Evolutionary conservation across 257 asterid species (phyloP), one percentile per base, ranked within the genome.

Genomic region (Handroanthus guayacan): DNA sequence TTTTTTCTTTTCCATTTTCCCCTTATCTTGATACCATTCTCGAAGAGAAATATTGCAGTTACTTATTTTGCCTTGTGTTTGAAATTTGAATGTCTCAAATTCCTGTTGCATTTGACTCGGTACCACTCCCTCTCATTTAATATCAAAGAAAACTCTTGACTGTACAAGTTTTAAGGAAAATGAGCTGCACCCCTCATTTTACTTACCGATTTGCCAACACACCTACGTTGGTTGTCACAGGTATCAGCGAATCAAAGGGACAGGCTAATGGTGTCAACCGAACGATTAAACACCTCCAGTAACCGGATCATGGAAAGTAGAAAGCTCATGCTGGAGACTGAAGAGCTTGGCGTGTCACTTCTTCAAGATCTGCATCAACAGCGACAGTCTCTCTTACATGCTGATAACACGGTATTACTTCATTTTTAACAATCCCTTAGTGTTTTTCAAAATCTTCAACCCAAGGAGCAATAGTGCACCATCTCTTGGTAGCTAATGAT

Each of bases 301-400:
- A 88, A 87, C 81, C 82, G 91, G 86, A 89, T 93, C 75, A 85
- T 78, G 67, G 93, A 91, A 11, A 89, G 98, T 67, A 81, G 97
- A 78, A 90, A 81, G 83, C 87, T 89, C 75, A 91, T 93, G 93
- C 87, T 91, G 74, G 97, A 93, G 84, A 93, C 98, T 0, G 97
- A 93, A 85, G 98, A 93, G 79, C 97, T 93, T 38, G 96, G 96
- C 13, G 98, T 93, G 61, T 91, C 98, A 18, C 85, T 93, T 83
- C 97, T 93, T 58, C 96, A 93, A 14, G 97, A 93, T 77, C 84
- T 93, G 68, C 91, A 88, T 63, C 92, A 87, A 82, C 97, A 91
- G 85, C 83, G 96, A 56, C 97, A 93, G 79, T 76, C 98, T 73
- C 93, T 93, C 79, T 43, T 86, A 50, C 90, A 85, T 52, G 89